Evolutionary conservation across 768 basidiomycete species (phyloP).

Genomic region (Floccularia luteovirens): DNA sequence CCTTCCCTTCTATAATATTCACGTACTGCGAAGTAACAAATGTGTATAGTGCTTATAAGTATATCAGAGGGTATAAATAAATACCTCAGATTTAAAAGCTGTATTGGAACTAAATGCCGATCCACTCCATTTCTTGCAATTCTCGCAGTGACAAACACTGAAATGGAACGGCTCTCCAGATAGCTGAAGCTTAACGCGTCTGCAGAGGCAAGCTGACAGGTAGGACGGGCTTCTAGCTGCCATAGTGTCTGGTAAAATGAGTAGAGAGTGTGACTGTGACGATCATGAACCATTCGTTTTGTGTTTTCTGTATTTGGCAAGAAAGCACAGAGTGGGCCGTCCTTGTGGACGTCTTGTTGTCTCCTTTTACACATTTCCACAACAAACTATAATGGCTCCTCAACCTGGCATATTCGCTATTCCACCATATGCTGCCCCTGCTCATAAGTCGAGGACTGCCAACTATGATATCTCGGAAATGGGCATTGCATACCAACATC

Average conservation of each 20-base stretch:
- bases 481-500: slow-evolving; percentile 23
- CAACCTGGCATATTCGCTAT: slow-evolving; percentile 67
- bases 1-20: no score
- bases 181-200: slow-evolving; percentile 15
- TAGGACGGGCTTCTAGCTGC: no score
- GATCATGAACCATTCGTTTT: no score
- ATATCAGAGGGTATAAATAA: no score
- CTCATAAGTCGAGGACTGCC: slow-evolving; percentile 10
- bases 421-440: slow-evolving; percentile 41
- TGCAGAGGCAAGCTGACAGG: slow-evolving; percentile 27
- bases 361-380: no score
- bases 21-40: no score
- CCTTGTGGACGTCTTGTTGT: no score
- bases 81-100: slow-evolving; percentile 20
- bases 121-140: slow-evolving; percentile 23
- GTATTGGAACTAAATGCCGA: slow-evolving; percentile 23
- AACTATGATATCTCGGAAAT: slow-evolving; percentile 19
- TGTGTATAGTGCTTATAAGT: no score
- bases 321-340: no score
- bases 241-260: no score
- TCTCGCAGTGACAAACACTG: slow-evolving; percentile 22
- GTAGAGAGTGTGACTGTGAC: no score
- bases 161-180: slow-evolving; percentile 20
- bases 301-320: no score
- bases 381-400: slow-evolving; percentile 42